phyloP scores from a whole-genome alignment of 1,284 basidiomycete species.

The Cerrena zonata region DNA sequence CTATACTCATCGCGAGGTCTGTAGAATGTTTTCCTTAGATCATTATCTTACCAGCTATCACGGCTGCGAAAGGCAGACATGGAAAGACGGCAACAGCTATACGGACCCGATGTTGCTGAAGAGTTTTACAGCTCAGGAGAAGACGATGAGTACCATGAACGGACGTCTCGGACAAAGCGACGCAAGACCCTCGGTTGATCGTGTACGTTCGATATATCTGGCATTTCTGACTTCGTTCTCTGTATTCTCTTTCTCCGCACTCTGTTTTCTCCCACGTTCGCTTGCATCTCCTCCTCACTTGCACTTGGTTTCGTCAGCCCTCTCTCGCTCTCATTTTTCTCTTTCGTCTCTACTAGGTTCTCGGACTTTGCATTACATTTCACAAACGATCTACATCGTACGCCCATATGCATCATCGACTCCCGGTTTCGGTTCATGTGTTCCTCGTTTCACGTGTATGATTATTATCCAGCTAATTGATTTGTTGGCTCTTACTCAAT shows the following conservation, averaged over 20 bases:
- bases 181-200: slow-evolving; percentile 15
- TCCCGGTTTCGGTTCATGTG: too few relatives aligned
- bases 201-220: neutral
- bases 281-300: too few relatives aligned
- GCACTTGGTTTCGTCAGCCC: too few relatives aligned
- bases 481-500: too few relatives aligned
- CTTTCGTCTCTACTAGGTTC: too few relatives aligned
- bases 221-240: neutral
- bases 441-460: too few relatives aligned
- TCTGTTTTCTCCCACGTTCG: neutral
- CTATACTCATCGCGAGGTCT: too few relatives aligned
- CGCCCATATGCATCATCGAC: too few relatives aligned
- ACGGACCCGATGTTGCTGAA: slow-evolving; percentile 37
- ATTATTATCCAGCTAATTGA: too few relatives aligned
- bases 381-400: too few relatives aligned
- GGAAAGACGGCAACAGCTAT: slow-evolving; percentile 41
- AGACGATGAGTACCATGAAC: slow-evolving; percentile 43
- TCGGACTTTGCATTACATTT: too few relatives aligned
- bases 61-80: slow-evolving; percentile 53
- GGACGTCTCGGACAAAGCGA: slow-evolving; percentile 27
- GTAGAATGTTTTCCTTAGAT: slow-evolving; percentile 64
- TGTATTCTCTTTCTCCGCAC: neutral
- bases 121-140: slow-evolving; percentile 42
- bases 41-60: slow-evolving; percentile 49
- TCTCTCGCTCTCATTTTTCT: too few relatives aligned